These are phyloP conservation scores for Tausonia pullulans DNA, from an alignment of 1,284 basidiomycete genomes.

Conservation along the genomic window DNA sequence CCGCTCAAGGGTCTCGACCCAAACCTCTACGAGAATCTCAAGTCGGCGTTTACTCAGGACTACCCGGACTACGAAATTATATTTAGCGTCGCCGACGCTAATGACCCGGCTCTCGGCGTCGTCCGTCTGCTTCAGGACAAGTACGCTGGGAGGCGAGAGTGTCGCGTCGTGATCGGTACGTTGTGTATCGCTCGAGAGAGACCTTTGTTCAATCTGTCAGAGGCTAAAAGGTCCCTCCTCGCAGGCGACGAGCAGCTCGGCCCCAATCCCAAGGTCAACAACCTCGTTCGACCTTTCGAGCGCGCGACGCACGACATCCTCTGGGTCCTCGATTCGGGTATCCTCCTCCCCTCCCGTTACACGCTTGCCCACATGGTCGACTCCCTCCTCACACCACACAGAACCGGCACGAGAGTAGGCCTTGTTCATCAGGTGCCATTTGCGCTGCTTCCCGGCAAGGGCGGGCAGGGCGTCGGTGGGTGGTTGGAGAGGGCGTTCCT, in stretches of 20 bases:
- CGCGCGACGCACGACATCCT: slow-evolving; percentile 77
- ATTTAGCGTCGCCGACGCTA: slow-evolving; percentile 67
- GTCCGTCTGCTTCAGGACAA: slow-evolving; percentile 51
- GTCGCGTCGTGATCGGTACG: slow-evolving; percentile 55
- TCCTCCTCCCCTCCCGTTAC: slow-evolving; percentile 52
- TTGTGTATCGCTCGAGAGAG: background rate
- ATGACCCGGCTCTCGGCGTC: slow-evolving; percentile 69
- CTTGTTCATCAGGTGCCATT: slow-evolving; percentile 95
- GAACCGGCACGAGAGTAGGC: slow-evolving; percentile 41
- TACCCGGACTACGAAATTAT: slow-evolving; percentile 76
- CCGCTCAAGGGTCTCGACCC: slow-evolving; percentile 85
- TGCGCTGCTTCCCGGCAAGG: slow-evolving; percentile 57
- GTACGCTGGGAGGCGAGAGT: too few relatives aligned
- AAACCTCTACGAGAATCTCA: slow-evolving; percentile 85
- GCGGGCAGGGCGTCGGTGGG: slow-evolving; percentile 51
- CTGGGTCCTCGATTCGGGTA: slow-evolving; percentile 94
- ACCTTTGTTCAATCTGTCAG: background rate
- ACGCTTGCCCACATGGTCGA: slow-evolving; percentile 79
- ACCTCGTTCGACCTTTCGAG: slow-evolving; percentile 73
- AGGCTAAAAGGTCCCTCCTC: background rate
- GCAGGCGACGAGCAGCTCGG: slow-evolving; percentile 47
- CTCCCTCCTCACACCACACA: slow-evolving; percentile 29
- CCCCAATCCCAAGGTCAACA: slow-evolving; percentile 97
- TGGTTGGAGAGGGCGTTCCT: slow-evolving; percentile 86
- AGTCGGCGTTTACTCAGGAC: slow-evolving; percentile 77